Conservation (phyloP, 305 asterid genomes). For the Fraxinus angustifolia region DNA sequence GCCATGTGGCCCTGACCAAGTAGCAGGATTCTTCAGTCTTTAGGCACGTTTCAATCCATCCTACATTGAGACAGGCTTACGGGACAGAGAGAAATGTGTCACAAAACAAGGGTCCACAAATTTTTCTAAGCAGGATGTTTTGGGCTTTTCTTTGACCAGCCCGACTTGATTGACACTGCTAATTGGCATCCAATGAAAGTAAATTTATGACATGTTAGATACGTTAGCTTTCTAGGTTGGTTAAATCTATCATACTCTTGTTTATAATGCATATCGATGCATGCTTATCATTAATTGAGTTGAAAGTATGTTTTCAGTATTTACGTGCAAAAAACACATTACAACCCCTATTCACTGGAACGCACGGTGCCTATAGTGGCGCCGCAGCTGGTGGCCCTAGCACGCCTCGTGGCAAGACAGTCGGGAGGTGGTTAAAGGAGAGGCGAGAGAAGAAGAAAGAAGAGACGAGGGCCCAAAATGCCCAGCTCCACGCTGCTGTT, state of each 20-base stretch:
- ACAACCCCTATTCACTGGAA: constrained; percentile 78
- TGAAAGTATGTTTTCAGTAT: constrained; percentile 44
- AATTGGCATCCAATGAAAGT: neutral
- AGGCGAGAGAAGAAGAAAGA: constrained; percentile 94
- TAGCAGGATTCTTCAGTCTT: neutral
- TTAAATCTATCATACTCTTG: neutral
- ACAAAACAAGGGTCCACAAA: neutral
- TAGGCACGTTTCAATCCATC: neutral
- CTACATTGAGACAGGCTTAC: neutral
- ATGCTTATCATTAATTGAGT: neutral
- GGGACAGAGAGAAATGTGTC: neutral
- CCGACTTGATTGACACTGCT: neutral
- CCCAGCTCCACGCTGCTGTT: constrained; percentile 89
- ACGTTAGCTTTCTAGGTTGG: neutral
- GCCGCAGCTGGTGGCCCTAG: constrained; percentile 43
- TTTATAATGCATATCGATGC: neutral
- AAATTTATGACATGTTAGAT: neutral
- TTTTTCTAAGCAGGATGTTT: neutral
- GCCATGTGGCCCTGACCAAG: too few species aligned
- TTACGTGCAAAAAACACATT: constrained; percentile 82
- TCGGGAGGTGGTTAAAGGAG: constrained; percentile 98
- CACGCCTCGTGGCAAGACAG: constrained; percentile 93
- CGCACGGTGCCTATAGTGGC: constrained; percentile 45
- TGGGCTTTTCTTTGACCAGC: neutral
- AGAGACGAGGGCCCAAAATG: constrained; percentile 81